Evolutionary conservation across 441 rosid species (phyloP), one percentile per base, ranked within the genome.

Genomic region (Bocquillonia castaneifolia): DNA sequence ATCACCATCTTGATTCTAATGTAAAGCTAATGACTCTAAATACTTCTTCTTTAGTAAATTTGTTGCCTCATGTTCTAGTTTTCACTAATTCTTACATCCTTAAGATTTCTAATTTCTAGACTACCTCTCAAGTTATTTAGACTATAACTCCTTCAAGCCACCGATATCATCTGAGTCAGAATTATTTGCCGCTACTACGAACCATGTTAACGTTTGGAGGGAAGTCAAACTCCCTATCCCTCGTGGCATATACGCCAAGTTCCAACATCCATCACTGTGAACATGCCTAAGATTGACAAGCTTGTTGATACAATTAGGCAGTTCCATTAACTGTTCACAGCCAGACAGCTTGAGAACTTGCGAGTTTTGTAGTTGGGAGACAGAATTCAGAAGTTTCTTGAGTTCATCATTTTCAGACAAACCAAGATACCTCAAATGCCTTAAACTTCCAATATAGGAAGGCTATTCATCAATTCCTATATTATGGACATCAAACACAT

Each of bases 231-330:
- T 18, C 10, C 75, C 76, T 13, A 79, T 20, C 18, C 76, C 78
- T 1, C 42, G 3, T 6, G 78, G 78, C 74, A 76, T 65, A 14
- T 57, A 47, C 5, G n/a, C 69, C 23, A 79, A 53, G 1, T 6
- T 8, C 6, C 1, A 4, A 64, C 78, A 79, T 6, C 71, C 39
- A 5, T 67, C 72, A 54, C 23, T 42, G 5, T 34, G 14, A 14
- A 80, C 71, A 59, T 51, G 62, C 60, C 59, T 59, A 3, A 79
- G 80, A 59, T 34, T 79, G 3, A 55, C 36, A 44, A 71, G 22
- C 15, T 70, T 53, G 8, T 6, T 20, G 7, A 74, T 53, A 39
- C 37, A 69, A n/a, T 3, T 40, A 0, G 78, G 81, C 39, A 78
- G 34, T 64, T 45, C 44, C 10, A n/a, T 26, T 10, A 78, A 74